Conservation (phyloP, 768 basidiomycete species). For the Russula emetica region DNA sequence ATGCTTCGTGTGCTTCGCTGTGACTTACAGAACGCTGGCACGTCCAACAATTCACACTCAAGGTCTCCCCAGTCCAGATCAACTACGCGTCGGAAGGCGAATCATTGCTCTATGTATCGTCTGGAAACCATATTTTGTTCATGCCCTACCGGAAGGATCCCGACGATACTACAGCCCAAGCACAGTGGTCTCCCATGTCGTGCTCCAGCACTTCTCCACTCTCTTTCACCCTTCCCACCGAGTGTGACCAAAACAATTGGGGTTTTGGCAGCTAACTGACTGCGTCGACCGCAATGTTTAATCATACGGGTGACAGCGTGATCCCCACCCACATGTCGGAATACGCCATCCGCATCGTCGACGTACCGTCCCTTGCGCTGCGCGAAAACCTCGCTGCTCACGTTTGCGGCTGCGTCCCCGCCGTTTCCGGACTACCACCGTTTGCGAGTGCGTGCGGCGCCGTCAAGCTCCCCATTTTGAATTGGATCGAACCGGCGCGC, state of each 20-base stretch:
- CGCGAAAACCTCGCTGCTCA: constrained; percentile 67
- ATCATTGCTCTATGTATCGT: constrained; percentile 58
- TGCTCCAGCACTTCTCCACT: no score
- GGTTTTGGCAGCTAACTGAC: constrained; percentile 40
- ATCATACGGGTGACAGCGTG: constrained; percentile 68
- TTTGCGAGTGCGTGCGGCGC: constrained; percentile 63
- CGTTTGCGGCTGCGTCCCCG: constrained; percentile 72
- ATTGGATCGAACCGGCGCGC: no score
- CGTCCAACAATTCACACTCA: constrained; percentile 55
- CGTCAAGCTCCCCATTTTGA: not conserved
- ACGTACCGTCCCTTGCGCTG: constrained; percentile 56
- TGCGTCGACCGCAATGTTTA: constrained; percentile 69
- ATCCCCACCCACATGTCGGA: constrained; percentile 61
- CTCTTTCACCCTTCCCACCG: constrained; percentile 7
- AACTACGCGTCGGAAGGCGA: constrained; percentile 71
- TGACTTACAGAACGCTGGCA: constrained; percentile 58
- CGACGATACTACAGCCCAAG: no score
- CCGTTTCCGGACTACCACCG: constrained; percentile 68
- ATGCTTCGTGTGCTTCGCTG: constrained; percentile 35
- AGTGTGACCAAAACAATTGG: not conserved
- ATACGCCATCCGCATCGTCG: no score
- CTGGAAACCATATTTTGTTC: constrained; percentile 57
- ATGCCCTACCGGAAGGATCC: constrained; percentile 53
- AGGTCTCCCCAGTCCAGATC: constrained; percentile 58
- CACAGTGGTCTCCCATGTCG: no score